Base-by-base conservation (phyloP, 352 stramenopile species). In the Globisporangium recalcitrans region DNA sequence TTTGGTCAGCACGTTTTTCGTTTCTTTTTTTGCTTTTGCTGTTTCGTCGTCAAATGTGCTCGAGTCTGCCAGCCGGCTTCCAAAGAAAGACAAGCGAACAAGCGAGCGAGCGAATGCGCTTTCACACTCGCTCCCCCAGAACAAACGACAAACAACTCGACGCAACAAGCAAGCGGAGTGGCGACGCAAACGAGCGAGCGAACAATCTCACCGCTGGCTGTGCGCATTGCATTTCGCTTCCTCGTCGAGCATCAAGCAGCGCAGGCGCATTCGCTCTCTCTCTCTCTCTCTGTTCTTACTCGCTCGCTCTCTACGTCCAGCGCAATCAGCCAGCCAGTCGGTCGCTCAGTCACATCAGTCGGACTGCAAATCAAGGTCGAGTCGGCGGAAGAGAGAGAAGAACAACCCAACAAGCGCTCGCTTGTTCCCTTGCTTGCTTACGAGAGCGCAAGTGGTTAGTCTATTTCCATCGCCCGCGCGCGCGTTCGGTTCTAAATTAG, bases 331-430 rank as follows among this genome's bases (percentile, higher is more conserved):
- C 24, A 54, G 48, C 22, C 22, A 32, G 1, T 29, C 48, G 31
- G 49, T 40, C 49, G 14, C 13, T 44, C 7, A 14, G 4, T 44
- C 36, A 44, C 10, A 14, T 42, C 13, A 42, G 32, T 16, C 10
- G 36, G 36, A 7, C 36, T n/a, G 36, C 14, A 55, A 34, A 26
- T 13, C 24, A 22, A 13, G 6, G 26, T 56, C 29, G 27, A 14
- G 24, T 32, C 24, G 26, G 49, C 27, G 49, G 49, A 56, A 56
- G 49, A 54, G 48, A 56, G 49, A 56, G 49, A 31, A 56, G 21
- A 52, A 52, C 21, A 52, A 31, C 6, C 10, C 10, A 29, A 54
- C 48, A 54, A 54, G 48, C 48, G 22, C 47, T 4, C 10, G 14
- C 2, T 21, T 46, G 38, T 8, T 44, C 7, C 1, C 16, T 52